Conservation (phyloP, 768 basidiomycete species). For the Erythrobasidium yunnanense region DNA sequence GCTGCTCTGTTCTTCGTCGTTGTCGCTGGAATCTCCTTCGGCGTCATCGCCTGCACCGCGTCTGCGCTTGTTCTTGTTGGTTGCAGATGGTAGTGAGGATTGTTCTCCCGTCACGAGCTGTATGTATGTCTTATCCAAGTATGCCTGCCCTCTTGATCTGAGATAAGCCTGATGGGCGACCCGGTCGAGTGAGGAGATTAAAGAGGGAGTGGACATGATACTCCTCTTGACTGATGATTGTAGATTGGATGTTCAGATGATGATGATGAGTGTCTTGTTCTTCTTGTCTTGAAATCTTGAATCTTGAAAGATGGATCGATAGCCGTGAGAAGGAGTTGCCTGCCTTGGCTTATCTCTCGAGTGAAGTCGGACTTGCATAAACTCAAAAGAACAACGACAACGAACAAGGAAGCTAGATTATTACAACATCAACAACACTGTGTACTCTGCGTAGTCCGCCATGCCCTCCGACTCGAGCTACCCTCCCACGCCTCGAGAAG, state of each 20-base stretch:
- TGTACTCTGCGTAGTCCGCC: too few relatives aligned
- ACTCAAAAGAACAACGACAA: too few relatives aligned
- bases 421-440: too few relatives aligned
- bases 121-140: neutral
- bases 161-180: neutral
- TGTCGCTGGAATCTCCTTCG: neutral
- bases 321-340: too few relatives aligned
- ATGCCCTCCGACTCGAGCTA: constrained; percentile 1
- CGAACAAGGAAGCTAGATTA: too few relatives aligned
- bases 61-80: too few relatives aligned
- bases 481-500: constrained; percentile 1
- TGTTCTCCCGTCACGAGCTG: neutral
- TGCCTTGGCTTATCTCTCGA: too few relatives aligned
- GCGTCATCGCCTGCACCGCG: neutral
- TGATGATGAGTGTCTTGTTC: neutral
- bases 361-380: too few relatives aligned
- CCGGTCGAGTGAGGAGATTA: neutral
- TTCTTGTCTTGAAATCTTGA: too few relatives aligned
- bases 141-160: neutral
- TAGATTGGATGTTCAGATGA: neutral
- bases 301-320: too few relatives aligned
- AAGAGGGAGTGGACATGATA: neutral
- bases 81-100: too few relatives aligned
- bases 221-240: neutral
- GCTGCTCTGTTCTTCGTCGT: neutral